Percentiles rank a stretch among this genome's conserved stretches.
phyloP scores from a whole-genome alignment of 257 asterid genomes.

The Echium plantagineum region DNA sequence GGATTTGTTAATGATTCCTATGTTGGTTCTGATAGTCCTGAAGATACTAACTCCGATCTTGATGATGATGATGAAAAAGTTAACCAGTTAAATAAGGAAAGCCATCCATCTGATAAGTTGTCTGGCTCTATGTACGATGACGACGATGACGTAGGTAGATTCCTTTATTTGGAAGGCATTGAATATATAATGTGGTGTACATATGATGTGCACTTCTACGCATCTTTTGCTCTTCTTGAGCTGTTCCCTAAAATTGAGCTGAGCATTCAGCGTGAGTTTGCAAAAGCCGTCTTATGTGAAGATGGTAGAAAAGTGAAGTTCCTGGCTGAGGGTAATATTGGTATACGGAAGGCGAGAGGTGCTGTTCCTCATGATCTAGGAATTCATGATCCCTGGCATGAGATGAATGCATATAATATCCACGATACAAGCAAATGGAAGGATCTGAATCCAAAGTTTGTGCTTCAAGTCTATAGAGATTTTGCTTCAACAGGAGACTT shows the following conservation, averaged over 20 bases:
- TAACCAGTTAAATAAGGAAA: conserved; percentile 20
- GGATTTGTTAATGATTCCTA: conserved; percentile 15
- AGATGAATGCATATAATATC: conserved; percentile 95
- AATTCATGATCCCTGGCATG: conserved; percentile 98
- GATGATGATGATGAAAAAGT: conserved; percentile 18
- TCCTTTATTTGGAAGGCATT: conserved; percentile 86
- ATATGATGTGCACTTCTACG: conserved; percentile 93
- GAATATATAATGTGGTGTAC: conserved; percentile 99
- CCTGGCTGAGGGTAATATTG: conserved; percentile 80
- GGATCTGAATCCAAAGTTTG: conserved; percentile 87
- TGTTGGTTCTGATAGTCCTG: conserved; percentile 14
- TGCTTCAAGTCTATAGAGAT: conserved; percentile 90
- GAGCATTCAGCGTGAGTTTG: conserved; percentile 89
- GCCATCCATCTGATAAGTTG: conserved; percentile 26
- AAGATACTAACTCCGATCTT: conserved; percentile 1
- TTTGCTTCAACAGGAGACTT: conserved; percentile 83
- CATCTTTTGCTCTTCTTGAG: conserved; percentile 94
- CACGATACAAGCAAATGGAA: conserved; percentile 97
- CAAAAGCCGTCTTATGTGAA: conserved; percentile 73
- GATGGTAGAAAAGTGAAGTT: conserved; percentile 72
- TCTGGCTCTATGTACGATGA: conserved; percentile 20
- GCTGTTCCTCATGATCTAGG: conserved; percentile 98
- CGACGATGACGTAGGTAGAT: conserved; percentile 71
- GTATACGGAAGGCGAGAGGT: conserved; percentile 85
- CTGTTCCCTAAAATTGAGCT: conserved; percentile 92